Percentiles rank a stretch among this genome's conserved stretches.
These are phyloP conservation scores for Neoscytalidium dimidiatum DNA, from an alignment of 2,329 filamentous ascomycete species.

Conservation along the genomic window DNA sequence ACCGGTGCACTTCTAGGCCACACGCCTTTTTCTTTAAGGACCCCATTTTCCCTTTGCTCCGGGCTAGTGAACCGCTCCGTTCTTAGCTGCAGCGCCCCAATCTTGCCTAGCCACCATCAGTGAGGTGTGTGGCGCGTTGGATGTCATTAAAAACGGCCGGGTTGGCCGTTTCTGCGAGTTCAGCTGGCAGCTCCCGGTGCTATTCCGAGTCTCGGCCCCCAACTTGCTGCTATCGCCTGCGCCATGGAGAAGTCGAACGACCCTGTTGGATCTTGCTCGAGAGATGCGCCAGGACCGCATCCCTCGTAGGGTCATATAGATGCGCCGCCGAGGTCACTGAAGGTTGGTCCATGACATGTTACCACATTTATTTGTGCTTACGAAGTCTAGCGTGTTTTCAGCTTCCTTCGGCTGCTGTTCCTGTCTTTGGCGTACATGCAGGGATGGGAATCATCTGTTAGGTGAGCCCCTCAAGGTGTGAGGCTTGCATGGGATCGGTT, in stretches of 20 bases:
- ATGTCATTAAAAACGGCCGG: neutral
- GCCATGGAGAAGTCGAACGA: neutral
- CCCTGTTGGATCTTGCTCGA: neutral
- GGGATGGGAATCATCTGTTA: neutral
- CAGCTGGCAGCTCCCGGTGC: neutral
- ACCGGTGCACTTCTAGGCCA: neutral
- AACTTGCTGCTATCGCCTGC: neutral
- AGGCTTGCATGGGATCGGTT: too few species aligned
- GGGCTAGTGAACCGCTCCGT: neutral
- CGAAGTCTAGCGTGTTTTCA: neutral
- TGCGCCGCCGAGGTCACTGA: neutral
- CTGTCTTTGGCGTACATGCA: neutral
- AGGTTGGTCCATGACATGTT: neutral
- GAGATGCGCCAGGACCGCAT: neutral
- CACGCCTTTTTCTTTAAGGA: neutral
- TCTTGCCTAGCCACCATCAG: neutral
- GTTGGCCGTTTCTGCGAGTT: neutral
- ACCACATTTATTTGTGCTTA: neutral
- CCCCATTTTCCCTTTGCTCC: too few species aligned
- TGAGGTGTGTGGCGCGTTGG: neutral
- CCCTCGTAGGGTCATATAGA: neutral
- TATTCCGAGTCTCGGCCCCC: neutral
- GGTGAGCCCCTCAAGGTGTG: too few species aligned
- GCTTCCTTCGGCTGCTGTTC: slow-evolving; percentile 3
- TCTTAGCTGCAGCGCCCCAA: neutral